A percentile compares a stretch with the other conserved stretches of the same genome.
Conservation (phyloP, 2,329 filamentous ascomycete species). For the Neonectria ditissima region DNA sequence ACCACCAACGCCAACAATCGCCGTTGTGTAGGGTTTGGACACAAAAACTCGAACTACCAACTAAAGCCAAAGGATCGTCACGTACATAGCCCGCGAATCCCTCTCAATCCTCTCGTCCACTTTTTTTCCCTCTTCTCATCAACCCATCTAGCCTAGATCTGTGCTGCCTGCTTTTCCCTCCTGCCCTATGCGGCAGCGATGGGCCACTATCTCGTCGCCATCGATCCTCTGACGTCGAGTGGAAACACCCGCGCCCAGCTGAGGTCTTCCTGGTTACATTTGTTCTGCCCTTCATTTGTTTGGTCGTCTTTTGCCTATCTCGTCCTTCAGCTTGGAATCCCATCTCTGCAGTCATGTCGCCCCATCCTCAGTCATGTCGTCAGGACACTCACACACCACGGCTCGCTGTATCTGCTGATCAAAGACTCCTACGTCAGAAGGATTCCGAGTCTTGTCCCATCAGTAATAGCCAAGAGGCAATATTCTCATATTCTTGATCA, state of each 20-base stretch:
- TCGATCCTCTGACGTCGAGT: background rate
- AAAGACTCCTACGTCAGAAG: background rate
- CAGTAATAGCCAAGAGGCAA: background rate
- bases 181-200: slow-evolving; percentile 1
- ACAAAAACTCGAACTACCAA: background rate
- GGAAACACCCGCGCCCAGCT: background rate
- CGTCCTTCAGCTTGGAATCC: background rate
- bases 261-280: background rate
- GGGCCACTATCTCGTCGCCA: background rate
- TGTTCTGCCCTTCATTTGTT: too few species aligned
- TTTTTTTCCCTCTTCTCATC: background rate
- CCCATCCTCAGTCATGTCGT: too few species aligned
- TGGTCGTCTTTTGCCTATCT: too few species aligned
- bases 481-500: background rate
- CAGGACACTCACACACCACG: background rate
- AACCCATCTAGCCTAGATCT: background rate
- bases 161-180: background rate
- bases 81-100: background rate
- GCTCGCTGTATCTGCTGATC: too few species aligned
- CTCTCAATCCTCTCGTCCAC: background rate
- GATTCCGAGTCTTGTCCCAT: background rate
- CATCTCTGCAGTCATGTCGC: background rate
- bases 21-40: too few species aligned
- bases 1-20: background rate
- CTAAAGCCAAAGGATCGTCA: too few species aligned